Base-by-base conservation (phyloP, 306 rosid genomes). In the Rosa lucieae region DNA sequence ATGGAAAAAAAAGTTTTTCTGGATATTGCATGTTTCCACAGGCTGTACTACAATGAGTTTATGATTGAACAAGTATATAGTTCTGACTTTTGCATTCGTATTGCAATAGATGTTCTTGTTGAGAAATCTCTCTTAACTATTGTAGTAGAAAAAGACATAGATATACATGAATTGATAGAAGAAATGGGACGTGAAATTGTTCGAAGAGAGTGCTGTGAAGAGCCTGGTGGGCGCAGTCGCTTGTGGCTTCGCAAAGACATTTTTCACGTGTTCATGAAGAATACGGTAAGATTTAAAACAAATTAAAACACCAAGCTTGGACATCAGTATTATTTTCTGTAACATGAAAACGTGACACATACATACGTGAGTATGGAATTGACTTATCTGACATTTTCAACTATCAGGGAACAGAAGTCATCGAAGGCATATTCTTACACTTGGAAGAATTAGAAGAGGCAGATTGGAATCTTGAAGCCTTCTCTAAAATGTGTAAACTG, bases 91-190 rank as follows among this genome's bases (percentile, higher is more conserved):
- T 10, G 26, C 70, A 56, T 86, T 35, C n/a, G 6, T 26, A 79
- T 67, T 67, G 85, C 82, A 52, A 46, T 85, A 40, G 85, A 65
- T 0, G 70, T 77, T 67, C 85, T 89, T 70, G 49, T 78, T 48
- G 85, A 83, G 49, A 85, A 75, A 55, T 89, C 85, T 62, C 86
- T 89, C 48, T 15, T 86, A n/a, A 63, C n/a, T 29, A 13, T 63
- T 13, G 15, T 6, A 63, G 8, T 15, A 35, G 72, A 20, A 0
- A 17, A 32, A 1, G 3, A 35, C 0, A 14, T 78, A 3, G 65
- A 9, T 3, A 78, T 89, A 82, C 90, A 89, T 78, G 78, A 82
- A 72, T 56, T 86, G 78, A 61, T 89, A 37, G 67, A 66, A 70
- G 66, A 83, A 5, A 74, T 85, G 84, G 90, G 86, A 15, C 47